Conservation (phyloP, 2,329 filamentous ascomycete species). For the Lecanicillium sp. region DNA sequence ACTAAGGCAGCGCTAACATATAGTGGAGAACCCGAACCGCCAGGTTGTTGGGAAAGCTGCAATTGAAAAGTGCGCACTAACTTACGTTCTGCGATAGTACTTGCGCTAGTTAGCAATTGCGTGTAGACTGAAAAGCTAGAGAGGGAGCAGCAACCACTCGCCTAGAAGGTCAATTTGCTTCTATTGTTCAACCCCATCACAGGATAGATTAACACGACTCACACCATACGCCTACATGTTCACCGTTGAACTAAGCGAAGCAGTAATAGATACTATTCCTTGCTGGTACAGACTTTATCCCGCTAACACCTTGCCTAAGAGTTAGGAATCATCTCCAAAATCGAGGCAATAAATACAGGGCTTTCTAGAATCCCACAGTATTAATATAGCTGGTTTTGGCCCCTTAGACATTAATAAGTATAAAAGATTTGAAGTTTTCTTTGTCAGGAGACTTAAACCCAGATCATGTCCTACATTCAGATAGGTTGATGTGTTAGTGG, state of each 20-base stretch:
- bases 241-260: constrained; percentile 31
- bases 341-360: constrained; percentile 30
- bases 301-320: constrained; percentile 10
- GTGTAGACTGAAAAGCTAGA: constrained; percentile 26
- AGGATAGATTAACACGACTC: constrained; percentile 35
- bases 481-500: constrained; percentile 21
- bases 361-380: constrained; percentile 31
- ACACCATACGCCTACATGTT: constrained; percentile 30
- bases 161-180: constrained; percentile 35
- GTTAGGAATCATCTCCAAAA: constrained; percentile 22
- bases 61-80: neutral
- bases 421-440: constrained; percentile 33
- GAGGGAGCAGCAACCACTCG: constrained; percentile 33
- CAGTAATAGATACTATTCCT: too few relatives aligned
- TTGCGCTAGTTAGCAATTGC: neutral
- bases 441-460: constrained; percentile 27
- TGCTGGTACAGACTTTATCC: neutral
- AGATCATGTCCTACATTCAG: constrained; percentile 25
- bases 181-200: constrained; percentile 35
- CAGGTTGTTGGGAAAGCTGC: neutral
- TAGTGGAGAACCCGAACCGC: neutral
- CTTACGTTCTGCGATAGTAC: neutral
- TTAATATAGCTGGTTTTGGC: constrained; percentile 32
- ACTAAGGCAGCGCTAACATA: neutral
- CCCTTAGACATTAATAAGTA: constrained; percentile 30